Evolutionary conservation across 805 yeast genomes (phyloP).

Genomic region (Jamesozyma rosinii): DNA sequence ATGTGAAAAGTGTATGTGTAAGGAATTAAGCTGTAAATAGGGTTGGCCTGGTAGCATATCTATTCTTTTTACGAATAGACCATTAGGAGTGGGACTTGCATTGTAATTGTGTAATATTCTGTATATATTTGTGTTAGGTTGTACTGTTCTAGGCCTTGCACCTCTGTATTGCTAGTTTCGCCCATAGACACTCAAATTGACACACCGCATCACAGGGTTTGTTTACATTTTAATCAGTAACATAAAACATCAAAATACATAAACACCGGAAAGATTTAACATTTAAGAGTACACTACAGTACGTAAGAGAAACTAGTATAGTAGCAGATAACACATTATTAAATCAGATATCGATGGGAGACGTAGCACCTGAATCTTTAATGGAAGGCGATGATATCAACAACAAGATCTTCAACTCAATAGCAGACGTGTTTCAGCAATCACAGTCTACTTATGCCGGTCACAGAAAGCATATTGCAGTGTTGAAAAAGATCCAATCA

Average conservation of each 20-base stretch:
- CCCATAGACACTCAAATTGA: too few relatives aligned
- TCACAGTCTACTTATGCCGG: slow-evolving; percentile 68
- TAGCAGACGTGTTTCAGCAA: slow-evolving; percentile 67
- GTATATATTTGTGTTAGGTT: too few relatives aligned
- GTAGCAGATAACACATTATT: too few relatives aligned
- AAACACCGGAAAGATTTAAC: background rate
- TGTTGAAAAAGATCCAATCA: slow-evolving; percentile 49
- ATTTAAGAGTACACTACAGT: background rate
- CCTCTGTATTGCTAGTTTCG: too few relatives aligned
- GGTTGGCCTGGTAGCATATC: background rate
- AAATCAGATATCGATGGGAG: background rate
- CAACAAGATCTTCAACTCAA: slow-evolving; percentile 36
- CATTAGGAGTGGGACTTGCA: too few relatives aligned
- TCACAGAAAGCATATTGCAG: slow-evolving; percentile 63
- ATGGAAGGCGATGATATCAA: slow-evolving; percentile 22
- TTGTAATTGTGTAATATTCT: too few relatives aligned
- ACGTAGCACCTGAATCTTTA: background rate
- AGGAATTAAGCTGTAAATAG: background rate
- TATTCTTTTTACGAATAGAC: too few relatives aligned
- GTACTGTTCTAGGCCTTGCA: too few relatives aligned
- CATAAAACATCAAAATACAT: background rate
- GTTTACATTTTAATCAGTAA: background rate
- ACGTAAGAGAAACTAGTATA: background rate
- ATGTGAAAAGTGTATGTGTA: background rate
- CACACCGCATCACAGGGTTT: background rate